Evolutionary conservation across 495 filamentous ascomycete genomes (phyloP).

Genomic region (Aspergillus hancockii): DNA sequence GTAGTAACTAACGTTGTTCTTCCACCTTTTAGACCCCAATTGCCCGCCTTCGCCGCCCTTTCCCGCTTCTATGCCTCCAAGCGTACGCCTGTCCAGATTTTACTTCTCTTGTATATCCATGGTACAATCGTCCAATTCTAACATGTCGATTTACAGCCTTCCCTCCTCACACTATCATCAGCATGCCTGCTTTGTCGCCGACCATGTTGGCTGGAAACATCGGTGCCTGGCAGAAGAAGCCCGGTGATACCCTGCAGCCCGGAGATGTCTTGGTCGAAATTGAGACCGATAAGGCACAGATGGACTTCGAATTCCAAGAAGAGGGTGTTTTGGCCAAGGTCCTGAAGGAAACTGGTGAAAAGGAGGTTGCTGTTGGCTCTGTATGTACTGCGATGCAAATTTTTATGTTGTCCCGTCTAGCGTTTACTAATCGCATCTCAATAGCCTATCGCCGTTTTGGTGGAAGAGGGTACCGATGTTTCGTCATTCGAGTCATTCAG

Average conservation of each 20-base stretch:
- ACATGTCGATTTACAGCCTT: constrained; percentile 57
- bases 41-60: constrained; percentile 60
- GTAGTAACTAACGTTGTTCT: constrained; percentile 23
- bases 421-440: constrained; percentile 12
- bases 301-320: constrained; percentile 99
- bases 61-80: constrained; percentile 77
- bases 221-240: constrained; percentile 96
- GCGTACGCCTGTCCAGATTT: constrained; percentile 50
- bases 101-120: constrained; percentile 7
- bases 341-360: constrained; percentile 88
- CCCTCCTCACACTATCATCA: constrained; percentile 90
- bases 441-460: constrained; percentile 93
- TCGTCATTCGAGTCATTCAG: constrained; percentile 86
- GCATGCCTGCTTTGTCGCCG: constrained; percentile 97
- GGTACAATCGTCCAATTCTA: constrained; percentile 22
- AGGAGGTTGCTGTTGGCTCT: constrained; percentile 92
- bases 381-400: constrained; percentile 56
- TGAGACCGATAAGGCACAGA: constrained; percentile 99
- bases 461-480: constrained; percentile 87
- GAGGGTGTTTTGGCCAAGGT: constrained; percentile 96
- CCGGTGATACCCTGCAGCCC: constrained; percentile 81
- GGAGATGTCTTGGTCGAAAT: constrained; percentile 99
- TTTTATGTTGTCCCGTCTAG: constrained; percentile 5
- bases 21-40: constrained; percentile 37
- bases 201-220: constrained; percentile 98